Percentiles rank a stretch among this genome's conserved stretches.
Conservation (phyloP, 2,329 filamentous ascomycete species). For the Aspergillus uvarum region DNA sequence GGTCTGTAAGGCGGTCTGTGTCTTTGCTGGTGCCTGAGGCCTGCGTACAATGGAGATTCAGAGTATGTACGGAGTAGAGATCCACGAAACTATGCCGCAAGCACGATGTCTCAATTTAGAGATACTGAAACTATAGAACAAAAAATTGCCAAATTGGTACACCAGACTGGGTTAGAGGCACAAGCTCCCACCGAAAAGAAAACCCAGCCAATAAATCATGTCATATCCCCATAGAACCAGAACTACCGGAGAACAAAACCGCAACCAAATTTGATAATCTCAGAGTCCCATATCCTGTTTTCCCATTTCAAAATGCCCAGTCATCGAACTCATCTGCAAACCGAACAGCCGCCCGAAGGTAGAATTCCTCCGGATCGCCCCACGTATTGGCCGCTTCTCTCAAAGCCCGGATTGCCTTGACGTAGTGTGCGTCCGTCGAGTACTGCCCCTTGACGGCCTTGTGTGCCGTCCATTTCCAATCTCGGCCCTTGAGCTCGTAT, state of each 20-base stretch:
- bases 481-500: slow-evolving; percentile 61
- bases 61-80: too few relatives aligned
- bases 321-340: slow-evolving; percentile 59
- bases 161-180: too few relatives aligned
- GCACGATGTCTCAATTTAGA: too few relatives aligned
- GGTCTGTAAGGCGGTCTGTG: background rate
- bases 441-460: slow-evolving; percentile 68
- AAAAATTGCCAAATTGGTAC: too few relatives aligned
- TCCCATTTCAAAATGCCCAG: slow-evolving; percentile 45
- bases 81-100: too few relatives aligned
- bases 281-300: background rate
- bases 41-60: too few relatives aligned
- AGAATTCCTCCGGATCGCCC: slow-evolving; percentile 47
- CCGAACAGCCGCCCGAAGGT: slow-evolving; percentile 51
- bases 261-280: background rate
- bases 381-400: slow-evolving; percentile 39
- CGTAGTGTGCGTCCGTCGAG: slow-evolving; percentile 75
- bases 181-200: too few relatives aligned
- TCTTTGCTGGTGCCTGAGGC: background rate
- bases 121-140: too few relatives aligned
- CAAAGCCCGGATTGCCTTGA: slow-evolving; percentile 73
- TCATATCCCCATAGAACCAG: too few relatives aligned
- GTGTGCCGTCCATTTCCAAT: slow-evolving; percentile 75
- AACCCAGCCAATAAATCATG: too few relatives aligned
- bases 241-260: background rate